phyloP scores from a whole-genome alignment of 768 basidiomycete species.

The Kwoniella heveanensis region DNA sequence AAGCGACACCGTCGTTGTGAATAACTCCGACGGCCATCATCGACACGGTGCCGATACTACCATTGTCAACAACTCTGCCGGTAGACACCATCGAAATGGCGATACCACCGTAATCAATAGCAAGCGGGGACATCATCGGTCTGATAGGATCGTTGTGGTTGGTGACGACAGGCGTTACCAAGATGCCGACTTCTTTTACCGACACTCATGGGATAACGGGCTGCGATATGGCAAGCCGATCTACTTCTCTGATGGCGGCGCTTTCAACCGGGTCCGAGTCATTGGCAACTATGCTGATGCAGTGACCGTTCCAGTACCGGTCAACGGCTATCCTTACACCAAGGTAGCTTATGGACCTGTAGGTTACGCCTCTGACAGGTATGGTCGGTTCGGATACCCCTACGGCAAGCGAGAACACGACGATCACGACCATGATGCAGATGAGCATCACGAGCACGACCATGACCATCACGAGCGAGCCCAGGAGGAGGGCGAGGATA shows the following conservation, averaged over 20 bases:
- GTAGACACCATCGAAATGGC: slow-evolving; percentile 2
- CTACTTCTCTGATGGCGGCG: slow-evolving; percentile 24
- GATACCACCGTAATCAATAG: slow-evolving; percentile 19
- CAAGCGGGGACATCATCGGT: slow-evolving; percentile 24
- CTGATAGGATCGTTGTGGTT: slow-evolving; percentile 20
- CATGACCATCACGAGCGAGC: background rate
- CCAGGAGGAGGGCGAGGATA: slow-evolving; percentile 2
- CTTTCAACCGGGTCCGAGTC: slow-evolving; percentile 22
- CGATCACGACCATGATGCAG: slow-evolving; percentile 1
- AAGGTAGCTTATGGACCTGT: slow-evolving; percentile 1
- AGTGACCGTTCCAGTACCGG: background rate
- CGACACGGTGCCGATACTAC: slow-evolving; percentile 13
- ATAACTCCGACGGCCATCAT: slow-evolving; percentile 17
- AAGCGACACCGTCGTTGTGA: slow-evolving; percentile 11
- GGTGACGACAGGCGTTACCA: slow-evolving; percentile 22
- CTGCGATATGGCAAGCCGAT: slow-evolving; percentile 23
- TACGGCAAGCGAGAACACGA: slow-evolving; percentile 14
- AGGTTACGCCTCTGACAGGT: slow-evolving; percentile 6
- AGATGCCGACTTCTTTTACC: slow-evolving; percentile 28
- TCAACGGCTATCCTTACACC: slow-evolving; percentile 1
- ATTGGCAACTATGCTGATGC: slow-evolving; percentile 4
- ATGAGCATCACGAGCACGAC: background rate
- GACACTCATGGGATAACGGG: slow-evolving; percentile 16
- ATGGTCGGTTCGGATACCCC: background rate
- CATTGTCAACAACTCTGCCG: slow-evolving; percentile 2